A percentile compares a stretch with the other conserved stretches of the same genome.
These are phyloP conservation scores for Porcisia hertigi DNA, from an alignment of 208 protist species.

Conservation along the genomic window DNA sequence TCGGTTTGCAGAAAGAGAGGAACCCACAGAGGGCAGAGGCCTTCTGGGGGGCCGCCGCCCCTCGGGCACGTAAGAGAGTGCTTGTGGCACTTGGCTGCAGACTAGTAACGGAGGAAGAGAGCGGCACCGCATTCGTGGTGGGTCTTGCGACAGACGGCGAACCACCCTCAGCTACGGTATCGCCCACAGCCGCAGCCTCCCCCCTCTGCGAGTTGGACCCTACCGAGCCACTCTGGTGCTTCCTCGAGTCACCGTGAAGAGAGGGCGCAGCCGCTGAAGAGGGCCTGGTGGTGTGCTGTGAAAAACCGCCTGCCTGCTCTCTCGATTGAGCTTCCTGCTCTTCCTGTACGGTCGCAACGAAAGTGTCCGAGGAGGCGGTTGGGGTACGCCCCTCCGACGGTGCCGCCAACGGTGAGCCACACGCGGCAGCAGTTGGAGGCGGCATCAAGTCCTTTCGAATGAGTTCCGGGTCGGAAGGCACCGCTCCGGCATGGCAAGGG, in stretches of 20 bases:
- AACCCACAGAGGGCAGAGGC: conserved; percentile 7
- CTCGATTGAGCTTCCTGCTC: neutral
- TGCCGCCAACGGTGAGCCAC: neutral
- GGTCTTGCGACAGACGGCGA: neutral
- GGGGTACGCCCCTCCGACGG: neutral
- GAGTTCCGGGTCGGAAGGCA: neutral
- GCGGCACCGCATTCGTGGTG: neutral
- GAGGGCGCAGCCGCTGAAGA: neutral
- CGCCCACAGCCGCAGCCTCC: neutral
- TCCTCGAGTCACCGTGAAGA: too few species aligned
- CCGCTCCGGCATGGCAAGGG: neutral
- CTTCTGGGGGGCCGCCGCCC: conserved; percentile 2
- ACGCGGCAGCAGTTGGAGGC: neutral
- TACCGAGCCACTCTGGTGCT: neutral
- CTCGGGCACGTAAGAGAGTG: neutral
- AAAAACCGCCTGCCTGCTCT: neutral
- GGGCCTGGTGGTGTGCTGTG: neutral
- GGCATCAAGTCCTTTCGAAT: neutral
- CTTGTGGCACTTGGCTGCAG: neutral
- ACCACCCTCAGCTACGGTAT: neutral
- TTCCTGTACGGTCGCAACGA: neutral
- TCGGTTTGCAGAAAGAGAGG: neutral
- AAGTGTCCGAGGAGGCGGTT: neutral
- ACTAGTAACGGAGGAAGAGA: neutral
- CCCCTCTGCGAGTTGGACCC: neutral